Conservation (phyloP, 305 asterid species). For the Nicotiana rustica region DNA sequence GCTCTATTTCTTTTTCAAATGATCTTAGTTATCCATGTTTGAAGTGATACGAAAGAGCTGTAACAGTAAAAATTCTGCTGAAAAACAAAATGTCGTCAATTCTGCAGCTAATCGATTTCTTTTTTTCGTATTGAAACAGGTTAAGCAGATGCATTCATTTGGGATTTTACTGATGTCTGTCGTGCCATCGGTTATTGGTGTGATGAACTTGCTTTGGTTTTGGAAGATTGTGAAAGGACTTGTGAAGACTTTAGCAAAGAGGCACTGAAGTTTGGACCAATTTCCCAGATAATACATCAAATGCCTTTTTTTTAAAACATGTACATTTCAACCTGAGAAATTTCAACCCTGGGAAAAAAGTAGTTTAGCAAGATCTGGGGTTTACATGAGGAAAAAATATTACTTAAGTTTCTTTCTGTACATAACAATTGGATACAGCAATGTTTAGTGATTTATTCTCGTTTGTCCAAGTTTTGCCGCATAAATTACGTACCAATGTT, state of each 20-base stretch:
- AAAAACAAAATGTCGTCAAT: neutral
- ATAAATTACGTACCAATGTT: too few relatives aligned
- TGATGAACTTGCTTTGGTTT: constrained; percentile 85
- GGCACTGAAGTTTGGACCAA: constrained; percentile 43
- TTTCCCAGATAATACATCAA: neutral
- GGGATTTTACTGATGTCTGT: constrained; percentile 55
- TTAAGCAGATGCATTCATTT: constrained; percentile 54
- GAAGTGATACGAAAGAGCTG: neutral
- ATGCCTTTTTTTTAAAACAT: neutral
- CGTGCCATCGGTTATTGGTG: constrained; percentile 55
- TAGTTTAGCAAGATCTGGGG: neutral
- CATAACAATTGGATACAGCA: constrained; percentile 10
- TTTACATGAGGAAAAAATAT: neutral
- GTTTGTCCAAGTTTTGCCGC: too few relatives aligned
- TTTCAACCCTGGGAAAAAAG: neutral
- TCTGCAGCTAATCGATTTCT: neutral
- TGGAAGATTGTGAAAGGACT: constrained; percentile 78
- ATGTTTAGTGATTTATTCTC: neutral
- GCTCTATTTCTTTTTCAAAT: neutral
- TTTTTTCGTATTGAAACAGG: constrained; percentile 50
- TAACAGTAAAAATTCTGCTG: too few relatives aligned
- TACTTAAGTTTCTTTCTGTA: neutral
- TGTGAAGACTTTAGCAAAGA: constrained; percentile 66
- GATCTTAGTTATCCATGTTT: neutral
- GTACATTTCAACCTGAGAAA: neutral